These are phyloP conservation scores for Tuber magnatum DNA, from an alignment of 495 filamentous ascomycete species.

Conservation along the genomic window DNA sequence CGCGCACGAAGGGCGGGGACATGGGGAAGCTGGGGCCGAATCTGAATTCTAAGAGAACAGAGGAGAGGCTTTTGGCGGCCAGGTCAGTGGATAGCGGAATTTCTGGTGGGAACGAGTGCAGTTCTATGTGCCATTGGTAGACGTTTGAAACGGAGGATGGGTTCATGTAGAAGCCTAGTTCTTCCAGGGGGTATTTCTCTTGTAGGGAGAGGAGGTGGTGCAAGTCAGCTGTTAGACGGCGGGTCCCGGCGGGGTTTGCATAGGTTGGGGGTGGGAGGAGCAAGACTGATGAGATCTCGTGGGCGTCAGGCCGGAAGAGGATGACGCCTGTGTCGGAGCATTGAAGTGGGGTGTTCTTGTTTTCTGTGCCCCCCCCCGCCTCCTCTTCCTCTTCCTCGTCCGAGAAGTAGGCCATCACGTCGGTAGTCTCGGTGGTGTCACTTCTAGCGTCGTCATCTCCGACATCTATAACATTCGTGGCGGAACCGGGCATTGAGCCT, in stretches of 20 bases:
- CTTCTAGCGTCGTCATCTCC: not conserved
- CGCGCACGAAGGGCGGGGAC: conserved; percentile 74
- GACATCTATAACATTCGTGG: not conserved
- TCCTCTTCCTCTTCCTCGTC: conserved; percentile 25
- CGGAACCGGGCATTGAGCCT: not conserved
- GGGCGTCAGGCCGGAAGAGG: conserved; percentile 56
- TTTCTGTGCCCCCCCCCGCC: no score
- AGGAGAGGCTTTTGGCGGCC: conserved; percentile 51
- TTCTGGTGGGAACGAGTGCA: conserved; percentile 68
- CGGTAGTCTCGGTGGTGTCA: conserved; percentile 36
- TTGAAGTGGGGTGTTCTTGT: not conserved
- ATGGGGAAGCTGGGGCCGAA: conserved; percentile 70
- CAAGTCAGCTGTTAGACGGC: conserved; percentile 58
- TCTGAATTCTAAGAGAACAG: conserved; percentile 72
- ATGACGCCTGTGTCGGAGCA: not conserved
- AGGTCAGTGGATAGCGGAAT: conserved; percentile 72
- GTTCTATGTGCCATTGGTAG: conserved; percentile 89
- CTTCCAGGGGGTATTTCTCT: conserved; percentile 52
- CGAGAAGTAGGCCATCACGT: conserved; percentile 39
- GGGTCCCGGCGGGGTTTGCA: conserved; percentile 59
- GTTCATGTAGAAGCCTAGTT: conserved; percentile 77
- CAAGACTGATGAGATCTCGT: conserved; percentile 52
- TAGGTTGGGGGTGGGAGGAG: conserved; percentile 59
- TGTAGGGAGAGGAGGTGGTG: conserved; percentile 54
- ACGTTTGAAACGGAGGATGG: conserved; percentile 55